Evolutionary conservation across 2,329 filamentous ascomycete genomes (phyloP), one percentile per base, ranked within the genome.

Genomic region (Colletotrichum sp.): DNA sequence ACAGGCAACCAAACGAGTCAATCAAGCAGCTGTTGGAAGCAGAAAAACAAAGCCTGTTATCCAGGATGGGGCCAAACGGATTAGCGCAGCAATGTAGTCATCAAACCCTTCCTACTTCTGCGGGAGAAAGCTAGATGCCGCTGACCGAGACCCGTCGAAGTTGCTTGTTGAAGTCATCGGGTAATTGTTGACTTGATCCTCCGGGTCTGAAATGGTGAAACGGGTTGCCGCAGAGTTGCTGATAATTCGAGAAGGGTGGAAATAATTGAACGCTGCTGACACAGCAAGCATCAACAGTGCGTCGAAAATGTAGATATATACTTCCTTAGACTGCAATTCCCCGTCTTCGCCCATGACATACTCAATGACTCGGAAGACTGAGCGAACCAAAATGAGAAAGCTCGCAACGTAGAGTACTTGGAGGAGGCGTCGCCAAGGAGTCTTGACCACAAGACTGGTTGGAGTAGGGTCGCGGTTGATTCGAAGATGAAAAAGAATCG

Each of bases 401-500:
- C 79, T 82, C 8, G 79, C 75, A 4, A 63, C 70, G 67, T 83
- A 82, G 7, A 84, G 72, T 4, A 79, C 77, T 3, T 67, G 69
- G 8, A 83, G 69, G 9, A 79, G 78, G 69, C 77, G 83, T 82
- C 44, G 81, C 83, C 77, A 82, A 63, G 78, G 86, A 1, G 78
- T 77, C 0, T 59, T 28, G 13, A 79, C 68, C 30, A 79, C 76
- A 9, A 71, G 66, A 2, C 79, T 79, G 4, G 13, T 12, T 2
- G 12, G 4, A 0, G 30, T 57, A 1, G 79, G 80, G 21, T 75
- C 59, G 26, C 67, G 59, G n/a, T 57, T 70, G 52, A 82, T 80
- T 18, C 81, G 79, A 3, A 77, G 67, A 75, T 91, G 87, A 80
- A 91, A 91, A 2, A 88, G 77, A 4, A 85, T 78, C 0, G 88